Percentiles rank a stretch among this genome's conserved stretches.
Conservation (phyloP, 163 green algal genomes). For the Prototheca wickerhamii region DNA sequence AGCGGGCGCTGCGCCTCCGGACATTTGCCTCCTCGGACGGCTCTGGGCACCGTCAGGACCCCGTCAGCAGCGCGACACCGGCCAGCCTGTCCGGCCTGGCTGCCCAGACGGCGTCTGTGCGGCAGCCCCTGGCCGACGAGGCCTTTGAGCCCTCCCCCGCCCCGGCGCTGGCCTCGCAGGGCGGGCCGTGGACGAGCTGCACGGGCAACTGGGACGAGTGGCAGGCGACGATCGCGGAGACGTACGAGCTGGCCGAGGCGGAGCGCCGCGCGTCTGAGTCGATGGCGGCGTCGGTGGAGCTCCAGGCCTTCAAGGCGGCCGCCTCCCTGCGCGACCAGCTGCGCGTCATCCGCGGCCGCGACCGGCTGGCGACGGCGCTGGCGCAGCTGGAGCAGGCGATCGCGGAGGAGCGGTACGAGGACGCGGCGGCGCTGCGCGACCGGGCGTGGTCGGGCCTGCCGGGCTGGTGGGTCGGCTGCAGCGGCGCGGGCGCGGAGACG, state of each 20-base stretch:
- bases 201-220: not conserved
- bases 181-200: not conserved
- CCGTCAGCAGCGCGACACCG: too few species aligned
- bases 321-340: not conserved
- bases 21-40: too few species aligned
- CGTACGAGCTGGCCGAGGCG: not conserved
- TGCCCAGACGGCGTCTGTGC: too few species aligned
- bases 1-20: too few species aligned
- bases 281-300: not conserved
- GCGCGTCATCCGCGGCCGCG: not conserved
- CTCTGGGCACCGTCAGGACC: too few species aligned
- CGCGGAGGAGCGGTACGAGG: constrained; percentile 34
- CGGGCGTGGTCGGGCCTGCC: constrained; percentile 32
- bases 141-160: too few species aligned
- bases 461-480: constrained; percentile 65
- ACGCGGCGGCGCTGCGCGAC: constrained; percentile 58
- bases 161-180: too few species aligned
- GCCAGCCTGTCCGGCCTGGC: too few species aligned
- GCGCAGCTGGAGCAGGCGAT: constrained; percentile 28
- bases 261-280: not conserved
- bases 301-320: not conserved
- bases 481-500: too few species aligned
- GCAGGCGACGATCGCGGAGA: not conserved
- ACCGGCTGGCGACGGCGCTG: constrained; percentile 19
- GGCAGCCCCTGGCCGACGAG: too few species aligned